Evolutionary conservation across 2,329 filamentous ascomycete species (phyloP), one percentile per base, ranked within the genome.

Genomic region (Colletotrichum chlorophyti): DNA sequence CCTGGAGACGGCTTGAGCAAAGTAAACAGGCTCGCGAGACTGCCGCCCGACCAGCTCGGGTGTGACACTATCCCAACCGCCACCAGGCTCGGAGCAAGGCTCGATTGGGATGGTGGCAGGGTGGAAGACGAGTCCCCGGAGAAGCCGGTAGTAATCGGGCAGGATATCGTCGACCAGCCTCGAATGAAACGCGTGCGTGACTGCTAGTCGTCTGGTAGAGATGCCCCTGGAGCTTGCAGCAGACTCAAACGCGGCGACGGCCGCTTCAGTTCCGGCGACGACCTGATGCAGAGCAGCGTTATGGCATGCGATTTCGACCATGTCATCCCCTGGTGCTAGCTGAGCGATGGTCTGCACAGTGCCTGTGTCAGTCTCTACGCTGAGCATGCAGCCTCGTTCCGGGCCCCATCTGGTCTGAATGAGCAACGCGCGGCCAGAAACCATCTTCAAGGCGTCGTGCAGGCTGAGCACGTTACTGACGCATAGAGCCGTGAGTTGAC

Each of bases 401-500:
- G 7, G 2, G 0, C 49, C 70, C 70, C 73, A 76, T 3, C 49
- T 34, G 3, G 68, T 60, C 3, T 65, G 55, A 21, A 76, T 70
- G 2, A 75, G 38, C 1, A 41, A 29, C 2, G 74, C 73, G 6
- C 74, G 65, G 0, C 61, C 64, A 1, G 66, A 52, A 9, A 76
- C 62, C 3, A 76, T 49, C 1, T 51, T 55, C 6, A 74, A 31
- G 3, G 63, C 64, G 40, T 75, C 72, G 4, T 41, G 7, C 1
- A 73, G 61, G 17, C 63, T 66, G 9, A 74, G 35, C 1, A 58
- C 54, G 1, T 68, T 69, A 6, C 70, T 66, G 5, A 74, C 55
- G 46, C 69, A 69, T 4, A 74, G 51, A 3, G 71, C 71, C 1
- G 70, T 73, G 3, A 75, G 47, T 50, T 75, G 65, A 8, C 73